Base-by-base conservation (phyloP, 2,329 filamentous ascomycete species). In the Claviceps spartinae region DNA sequence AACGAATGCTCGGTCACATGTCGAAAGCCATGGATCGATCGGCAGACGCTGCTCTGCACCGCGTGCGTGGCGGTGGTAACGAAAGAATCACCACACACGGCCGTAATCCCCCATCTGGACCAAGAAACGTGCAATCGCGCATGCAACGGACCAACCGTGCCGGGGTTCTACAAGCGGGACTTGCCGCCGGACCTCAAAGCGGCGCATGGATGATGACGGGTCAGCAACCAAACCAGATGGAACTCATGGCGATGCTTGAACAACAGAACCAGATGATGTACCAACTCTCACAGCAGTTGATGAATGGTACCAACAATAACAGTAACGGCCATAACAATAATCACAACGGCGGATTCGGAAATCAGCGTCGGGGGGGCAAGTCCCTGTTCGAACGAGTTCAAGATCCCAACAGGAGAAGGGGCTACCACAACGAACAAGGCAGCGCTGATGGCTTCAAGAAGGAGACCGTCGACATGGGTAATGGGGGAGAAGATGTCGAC, bases 181-280 rank as follows among this genome's bases (percentile, higher is more conserved):
- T 77, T 59, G 71, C 69, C 47, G 59, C 63, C 11, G 63, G 60
- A 26, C 62, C 63, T 51, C 56, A 71, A 62, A 61, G 58, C 59
- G 69, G 58, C 65, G 65, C 55, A 51, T 77, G 74, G 68, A 75
- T 73, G 68, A 75, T 77, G 70, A 67, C 64, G 50, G 68, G 67
- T 34, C 69, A 65, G 47, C 69, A 65, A 56, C 71, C 66, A 54
- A 75, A 70, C 67, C 73, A 81, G 69, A 68, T 72, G 60, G 74
- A 68, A 70, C 79, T 66, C 72, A 85, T 70, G 77, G 88, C 69
- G 75, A 91, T 94, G 71, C 78, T 93, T 57, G 87, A 95, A 67
- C 86, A 95, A 63, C 88, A 95, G 63, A 87, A 86, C 48, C 81
- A 85, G 54, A 86, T 94, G 80, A 88, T 95, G 80, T 79, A 81